phyloP scores from a whole-genome alignment of 441 rosid species.

The Adansonia gregorii region DNA sequence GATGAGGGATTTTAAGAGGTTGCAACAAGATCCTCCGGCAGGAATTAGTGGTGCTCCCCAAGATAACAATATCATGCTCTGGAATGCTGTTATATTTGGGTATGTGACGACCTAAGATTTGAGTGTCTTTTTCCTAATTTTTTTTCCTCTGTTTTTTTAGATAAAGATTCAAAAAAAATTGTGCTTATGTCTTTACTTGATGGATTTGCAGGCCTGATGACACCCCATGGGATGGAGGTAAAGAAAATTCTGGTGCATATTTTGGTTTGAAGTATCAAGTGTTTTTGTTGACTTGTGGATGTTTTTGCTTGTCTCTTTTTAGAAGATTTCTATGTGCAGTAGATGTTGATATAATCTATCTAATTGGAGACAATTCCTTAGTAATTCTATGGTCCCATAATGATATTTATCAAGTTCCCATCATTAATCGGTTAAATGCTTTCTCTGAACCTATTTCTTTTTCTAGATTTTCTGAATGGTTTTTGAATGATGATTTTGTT shows the following conservation, averaged over 20 bases:
- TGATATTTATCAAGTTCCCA: neutral
- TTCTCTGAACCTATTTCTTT: neutral
- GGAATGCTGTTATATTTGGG: conserved; percentile 83
- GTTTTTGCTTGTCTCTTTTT: neutral
- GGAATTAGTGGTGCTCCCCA: conserved; percentile 79
- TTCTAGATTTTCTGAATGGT: neutral
- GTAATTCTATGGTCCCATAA: neutral
- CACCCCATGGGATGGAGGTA: conserved; percentile 84
- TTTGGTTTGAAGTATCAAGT: conserved; percentile 6
- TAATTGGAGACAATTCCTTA: neutral
- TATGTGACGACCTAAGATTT: conserved; percentile 23
- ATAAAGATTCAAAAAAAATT: conserved; percentile 11
- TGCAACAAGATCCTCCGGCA: conserved; percentile 79
- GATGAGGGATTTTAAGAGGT: conserved; percentile 84
- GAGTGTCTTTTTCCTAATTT: neutral
- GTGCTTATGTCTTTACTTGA: conserved; percentile 30
- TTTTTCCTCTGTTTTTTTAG: neutral
- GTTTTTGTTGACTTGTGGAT: neutral
- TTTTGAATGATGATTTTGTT: neutral
- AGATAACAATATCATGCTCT: conserved; percentile 67
- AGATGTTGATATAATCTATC: neutral
- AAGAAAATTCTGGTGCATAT: conserved; percentile 1
- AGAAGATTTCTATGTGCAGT: neutral
- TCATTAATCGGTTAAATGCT: conserved; percentile 5
- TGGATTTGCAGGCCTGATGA: conserved; percentile 65